Conservation (phyloP, 306 rosid genomes). For the Dryas octopetala region DNA sequence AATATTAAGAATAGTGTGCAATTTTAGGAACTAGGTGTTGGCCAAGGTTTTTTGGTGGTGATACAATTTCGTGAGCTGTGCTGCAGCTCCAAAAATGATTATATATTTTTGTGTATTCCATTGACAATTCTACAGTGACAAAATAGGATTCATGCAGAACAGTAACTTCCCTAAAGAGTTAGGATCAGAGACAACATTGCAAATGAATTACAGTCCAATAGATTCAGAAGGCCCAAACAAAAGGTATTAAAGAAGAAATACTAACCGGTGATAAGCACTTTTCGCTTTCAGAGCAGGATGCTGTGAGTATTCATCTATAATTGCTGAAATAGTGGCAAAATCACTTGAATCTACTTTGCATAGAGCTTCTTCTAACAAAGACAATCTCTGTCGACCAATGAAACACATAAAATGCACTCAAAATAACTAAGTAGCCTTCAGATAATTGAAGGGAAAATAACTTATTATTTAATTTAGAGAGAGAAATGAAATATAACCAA, state of each 20-base stretch:
- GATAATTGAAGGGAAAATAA: slow-evolving; percentile 8
- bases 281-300: slow-evolving; percentile 52
- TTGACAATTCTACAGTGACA: neutral
- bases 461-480: neutral
- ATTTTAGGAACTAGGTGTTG: neutral
- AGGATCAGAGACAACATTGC: neutral
- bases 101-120: neutral
- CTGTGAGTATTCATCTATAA: slow-evolving; percentile 56
- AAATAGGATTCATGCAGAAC: neutral
- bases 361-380: slow-evolving; percentile 70
- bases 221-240: neutral
- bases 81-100: neutral
- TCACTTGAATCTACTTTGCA: slow-evolving; percentile 56
- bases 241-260: slow-evolving; percentile 3
- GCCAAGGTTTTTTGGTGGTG: neutral
- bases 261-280: slow-evolving; percentile 70
- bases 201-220: neutral
- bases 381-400: slow-evolving; percentile 52
- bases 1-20: neutral
- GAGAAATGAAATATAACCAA: neutral
- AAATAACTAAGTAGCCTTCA: slow-evolving; percentile 4
- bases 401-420: slow-evolving; percentile 20
- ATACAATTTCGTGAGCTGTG: neutral
- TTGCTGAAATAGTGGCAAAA: slow-evolving; percentile 46
- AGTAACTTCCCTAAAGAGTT: neutral